Percentiles rank a stretch among this genome's conserved stretches.
Conservation (phyloP, 805 yeast species). For the Cyberlindnera euphorbiiphila region DNA sequence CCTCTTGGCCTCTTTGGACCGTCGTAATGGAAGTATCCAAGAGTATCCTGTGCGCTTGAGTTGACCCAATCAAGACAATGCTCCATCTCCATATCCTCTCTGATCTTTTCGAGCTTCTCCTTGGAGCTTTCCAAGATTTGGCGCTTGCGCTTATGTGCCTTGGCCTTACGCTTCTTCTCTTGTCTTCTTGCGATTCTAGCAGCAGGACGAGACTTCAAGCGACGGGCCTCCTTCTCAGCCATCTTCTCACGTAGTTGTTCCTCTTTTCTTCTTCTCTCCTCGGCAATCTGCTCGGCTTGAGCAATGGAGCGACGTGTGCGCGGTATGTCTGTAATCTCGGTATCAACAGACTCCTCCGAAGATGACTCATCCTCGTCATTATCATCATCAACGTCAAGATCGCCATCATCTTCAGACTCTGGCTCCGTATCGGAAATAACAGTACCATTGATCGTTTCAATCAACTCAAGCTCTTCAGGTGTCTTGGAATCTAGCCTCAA, state of each 20-base stretch:
- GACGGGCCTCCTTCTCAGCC: constrained; percentile 21
- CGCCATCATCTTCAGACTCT: constrained; percentile 22
- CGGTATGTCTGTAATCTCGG: constrained; percentile 18
- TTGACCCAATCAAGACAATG: constrained; percentile 62
- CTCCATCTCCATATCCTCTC: constrained; percentile 38
- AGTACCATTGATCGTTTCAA: constrained; percentile 37
- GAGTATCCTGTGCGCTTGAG: constrained; percentile 47
- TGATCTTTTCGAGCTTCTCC: constrained; percentile 31
- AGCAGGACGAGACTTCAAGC: constrained; percentile 31
- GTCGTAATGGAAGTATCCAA: constrained; percentile 53
- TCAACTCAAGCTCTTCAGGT: constrained; percentile 39
- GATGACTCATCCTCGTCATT: constrained; percentile 17
- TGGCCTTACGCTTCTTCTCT: constrained; percentile 29
- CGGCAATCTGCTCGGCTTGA: constrained; percentile 19
- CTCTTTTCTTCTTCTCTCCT: constrained; percentile 18
- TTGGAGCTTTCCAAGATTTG: constrained; percentile 24
- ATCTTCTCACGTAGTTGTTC: constrained; percentile 13
- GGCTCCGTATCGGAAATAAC: constrained; percentile 33
- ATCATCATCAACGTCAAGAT: constrained; percentile 12
- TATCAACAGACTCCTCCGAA: constrained; percentile 11
- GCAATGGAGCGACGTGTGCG: constrained; percentile 28
- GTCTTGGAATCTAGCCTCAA: constrained; percentile 41
- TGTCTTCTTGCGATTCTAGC: constrained; percentile 36
- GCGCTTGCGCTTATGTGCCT: constrained; percentile 32
- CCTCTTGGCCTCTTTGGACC: constrained; percentile 33